Evolutionary conservation across 2,329 filamentous ascomycete genomes (phyloP).

Genomic region (Podosphaera leucotricha): DNA sequence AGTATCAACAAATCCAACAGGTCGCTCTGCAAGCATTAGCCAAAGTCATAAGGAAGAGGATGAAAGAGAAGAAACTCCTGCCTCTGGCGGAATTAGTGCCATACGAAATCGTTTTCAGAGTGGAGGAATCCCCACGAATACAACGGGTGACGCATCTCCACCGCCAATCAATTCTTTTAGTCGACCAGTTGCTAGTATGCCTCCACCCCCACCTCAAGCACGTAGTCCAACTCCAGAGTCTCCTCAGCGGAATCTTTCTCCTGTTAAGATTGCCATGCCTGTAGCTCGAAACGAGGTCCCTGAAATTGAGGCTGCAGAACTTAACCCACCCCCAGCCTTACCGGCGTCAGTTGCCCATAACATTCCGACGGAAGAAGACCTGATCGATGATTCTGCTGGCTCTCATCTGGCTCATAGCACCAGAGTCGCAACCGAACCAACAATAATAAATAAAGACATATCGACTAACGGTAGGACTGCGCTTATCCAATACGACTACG

Average conservation of each 20-base stretch:
- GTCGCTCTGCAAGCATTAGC: slow-evolving; percentile 30
- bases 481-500: slow-evolving; percentile 79
- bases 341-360: slow-evolving; percentile 30
- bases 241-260: slow-evolving; percentile 36
- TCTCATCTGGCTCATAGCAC: slow-evolving; percentile 35
- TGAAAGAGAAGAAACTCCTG: slow-evolving; percentile 22
- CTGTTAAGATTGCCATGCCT: slow-evolving; percentile 68
- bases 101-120: slow-evolving; percentile 67
- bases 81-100: slow-evolving; percentile 43
- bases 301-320: slow-evolving; percentile 27
- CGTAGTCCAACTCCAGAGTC: slow-evolving; percentile 20
- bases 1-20: slow-evolving; percentile 51
- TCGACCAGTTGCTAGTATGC: slow-evolving; percentile 35
- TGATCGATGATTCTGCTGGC: slow-evolving; percentile 38
- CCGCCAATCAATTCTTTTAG: slow-evolving; percentile 17
- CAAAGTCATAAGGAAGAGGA: slow-evolving; percentile 24
- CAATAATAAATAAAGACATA: slow-evolving; percentile 15
- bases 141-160: slow-evolving; percentile 15
- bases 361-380: slow-evolving; percentile 38
- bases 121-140: slow-evolving; percentile 17
- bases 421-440: slow-evolving; percentile 28
- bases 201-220: slow-evolving; percentile 18
- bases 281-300: slow-evolving; percentile 39
- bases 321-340: slow-evolving; percentile 29
- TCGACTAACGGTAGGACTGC: slow-evolving; percentile 44